Evolutionary conservation across 257 asterid species (phyloP).

Genomic region (Nicotiana paniculata): DNA sequence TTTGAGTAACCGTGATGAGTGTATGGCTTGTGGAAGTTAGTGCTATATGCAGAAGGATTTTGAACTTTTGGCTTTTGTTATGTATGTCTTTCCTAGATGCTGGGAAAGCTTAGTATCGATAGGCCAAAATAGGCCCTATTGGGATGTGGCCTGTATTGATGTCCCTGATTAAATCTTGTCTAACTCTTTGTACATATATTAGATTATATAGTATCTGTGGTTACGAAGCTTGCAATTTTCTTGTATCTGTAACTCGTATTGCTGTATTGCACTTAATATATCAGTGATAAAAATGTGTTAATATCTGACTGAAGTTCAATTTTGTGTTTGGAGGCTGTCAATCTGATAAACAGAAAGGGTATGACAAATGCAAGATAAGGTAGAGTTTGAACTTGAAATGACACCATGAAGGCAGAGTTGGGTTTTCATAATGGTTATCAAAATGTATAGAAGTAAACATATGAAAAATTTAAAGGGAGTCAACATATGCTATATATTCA

Average conservation of each 20-base stretch:
- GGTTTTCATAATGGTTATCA: too few species aligned
- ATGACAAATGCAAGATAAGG: not conserved
- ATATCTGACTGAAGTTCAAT: not conserved
- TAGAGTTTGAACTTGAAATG: too few species aligned
- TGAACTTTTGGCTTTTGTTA: not conserved
- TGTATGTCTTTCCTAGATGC: not conserved
- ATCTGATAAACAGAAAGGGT: not conserved
- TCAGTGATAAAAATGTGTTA: not conserved
- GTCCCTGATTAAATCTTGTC: not conserved
- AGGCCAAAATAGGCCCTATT: not conserved
- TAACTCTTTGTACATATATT: not conserved
- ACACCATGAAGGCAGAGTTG: too few species aligned
- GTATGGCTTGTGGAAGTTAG: slow-evolving; percentile 87
- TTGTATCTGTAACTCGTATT: not conserved
- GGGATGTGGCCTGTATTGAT: not conserved
- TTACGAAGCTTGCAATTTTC: not conserved
- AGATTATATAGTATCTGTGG: not conserved
- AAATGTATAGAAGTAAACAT: too few species aligned
- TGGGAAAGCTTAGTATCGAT: not conserved
- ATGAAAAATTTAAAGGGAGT: too few species aligned
- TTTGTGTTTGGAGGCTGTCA: not conserved
- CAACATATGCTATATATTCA: too few species aligned
- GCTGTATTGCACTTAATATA: not conserved
- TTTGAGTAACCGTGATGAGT: slow-evolving; percentile 70
- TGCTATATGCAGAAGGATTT: not conserved